phyloP scores from a whole-genome alignment of 805 yeast genomes.

The Starmerella etchellsii region DNA sequence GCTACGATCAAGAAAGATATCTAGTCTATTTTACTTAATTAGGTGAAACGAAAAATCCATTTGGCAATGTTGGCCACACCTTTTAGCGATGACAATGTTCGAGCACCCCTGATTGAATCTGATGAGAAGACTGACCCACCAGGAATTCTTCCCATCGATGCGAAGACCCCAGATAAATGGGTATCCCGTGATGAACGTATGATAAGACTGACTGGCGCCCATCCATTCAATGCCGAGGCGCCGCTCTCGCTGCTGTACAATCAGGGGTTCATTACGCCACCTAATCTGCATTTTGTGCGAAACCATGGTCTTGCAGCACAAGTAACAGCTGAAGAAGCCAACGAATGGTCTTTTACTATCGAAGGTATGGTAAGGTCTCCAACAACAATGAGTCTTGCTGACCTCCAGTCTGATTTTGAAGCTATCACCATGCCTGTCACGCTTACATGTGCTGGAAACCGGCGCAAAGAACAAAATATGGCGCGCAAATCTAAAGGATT shows the following conservation, averaged over 20 bases:
- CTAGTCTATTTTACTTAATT: no score
- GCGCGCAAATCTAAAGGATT: conserved; percentile 29
- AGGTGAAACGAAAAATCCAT: no score
- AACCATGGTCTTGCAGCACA: conserved; percentile 29
- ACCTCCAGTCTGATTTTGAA: conserved; percentile 23
- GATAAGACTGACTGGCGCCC: conserved; percentile 26
- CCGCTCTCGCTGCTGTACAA: conserved; percentile 24
- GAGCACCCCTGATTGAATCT: no score
- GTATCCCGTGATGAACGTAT: conserved; percentile 27
- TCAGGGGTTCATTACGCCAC: conserved; percentile 28
- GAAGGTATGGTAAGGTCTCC: conserved; percentile 28
- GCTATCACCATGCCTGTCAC: conserved; percentile 29
- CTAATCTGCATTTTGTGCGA: conserved; percentile 28
- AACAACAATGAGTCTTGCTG: conserved; percentile 19
- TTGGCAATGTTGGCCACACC: no score
- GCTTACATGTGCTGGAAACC: conserved; percentile 30
- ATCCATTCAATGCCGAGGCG: conserved; percentile 29
- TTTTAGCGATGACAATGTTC: no score
- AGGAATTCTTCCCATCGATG: conserved; percentile 19
- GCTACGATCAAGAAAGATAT: no score
- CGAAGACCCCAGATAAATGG: conserved; percentile 25
- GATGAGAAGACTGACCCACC: no score
- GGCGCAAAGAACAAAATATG: conserved; percentile 29
- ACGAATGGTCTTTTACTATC: conserved; percentile 25
- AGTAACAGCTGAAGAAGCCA: conserved; percentile 19